Evolutionary conservation across 352 stramenopile species (phyloP).

Genomic region (Globisporangium carolinianum): DNA sequence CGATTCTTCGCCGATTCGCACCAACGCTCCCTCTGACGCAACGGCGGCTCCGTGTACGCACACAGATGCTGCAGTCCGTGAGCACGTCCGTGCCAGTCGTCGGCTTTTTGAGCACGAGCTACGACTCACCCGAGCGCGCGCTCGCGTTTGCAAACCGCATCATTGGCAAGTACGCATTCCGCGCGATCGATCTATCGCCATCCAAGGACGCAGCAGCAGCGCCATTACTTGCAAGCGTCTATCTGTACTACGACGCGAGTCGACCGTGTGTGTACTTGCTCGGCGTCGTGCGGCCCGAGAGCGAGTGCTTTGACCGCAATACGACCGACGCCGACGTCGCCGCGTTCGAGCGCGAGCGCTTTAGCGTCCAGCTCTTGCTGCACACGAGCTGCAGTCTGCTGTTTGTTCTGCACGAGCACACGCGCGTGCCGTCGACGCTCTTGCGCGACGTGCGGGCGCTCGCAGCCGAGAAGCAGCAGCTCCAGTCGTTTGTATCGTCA

Average conservation of each 20-base stretch:
- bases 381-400: conserved; percentile 53
- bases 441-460: conserved; percentile 44
- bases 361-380: conserved; percentile 65
- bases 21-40: too few species aligned
- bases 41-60: conserved; percentile 1
- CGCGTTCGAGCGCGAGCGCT: conserved; percentile 33
- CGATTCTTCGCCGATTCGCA: too few species aligned
- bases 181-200: conserved; percentile 12
- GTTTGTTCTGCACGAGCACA: conserved; percentile 37
- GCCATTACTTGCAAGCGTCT: conserved; percentile 26
- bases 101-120: conserved; percentile 36
- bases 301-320: conserved; percentile 21
- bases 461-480: conserved; percentile 46
- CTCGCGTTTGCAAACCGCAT: conserved; percentile 56
- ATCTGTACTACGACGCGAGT: conserved; percentile 52
- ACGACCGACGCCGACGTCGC: conserved; percentile 1
- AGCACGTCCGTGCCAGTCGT: conserved; percentile 36
- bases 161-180: conserved; percentile 51
- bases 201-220: conserved; percentile 12
- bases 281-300: conserved; percentile 35
- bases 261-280: conserved; percentile 48
- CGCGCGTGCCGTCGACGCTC: conserved; percentile 29
- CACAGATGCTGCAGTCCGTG: conserved; percentile 34
- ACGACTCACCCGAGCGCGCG: conserved; percentile 20
- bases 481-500: conserved; percentile 7